Base-by-base conservation (phyloP, 2,329 filamentous ascomycete species). In the Hypoxylon sp. region DNA sequence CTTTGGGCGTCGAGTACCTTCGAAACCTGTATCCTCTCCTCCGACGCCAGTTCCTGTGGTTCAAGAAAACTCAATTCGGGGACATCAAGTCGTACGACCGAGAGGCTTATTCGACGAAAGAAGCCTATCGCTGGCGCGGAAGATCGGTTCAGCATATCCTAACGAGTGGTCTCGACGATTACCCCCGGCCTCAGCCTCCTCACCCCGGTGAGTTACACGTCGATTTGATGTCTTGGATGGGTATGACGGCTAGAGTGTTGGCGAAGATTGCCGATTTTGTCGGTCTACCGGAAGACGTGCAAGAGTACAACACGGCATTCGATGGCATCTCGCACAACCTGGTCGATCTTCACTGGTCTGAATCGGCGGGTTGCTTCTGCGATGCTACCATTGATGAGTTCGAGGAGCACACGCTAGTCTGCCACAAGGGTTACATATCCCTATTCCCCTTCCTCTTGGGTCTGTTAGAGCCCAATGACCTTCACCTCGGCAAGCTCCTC, bases 171-270 rank as follows among this genome's bases (percentile, higher is more conserved):
- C 88, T 99, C 1, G 96, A 99, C 76, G 96, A 99, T 82, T 99
- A 98, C 78, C 96, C 96, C 54, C 93, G 96, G 53, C 87, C 96
- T 8, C 93, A 97, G 80, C 94, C 96, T 13, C 96, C 96, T 26
- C 94, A 98, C 79, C 95, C 96, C 0, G 95, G 94, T 75, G 96
- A 99, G 87, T 87, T 99, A 54, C 95, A 99, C 79, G 91, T 97
- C 31, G 96, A 99, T 80, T 86, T 98, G 59, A 92, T 99, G 79
- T 93, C 93, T 57, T 99, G 96, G 96, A 92, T 99, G 82, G 96
- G 95, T n/a, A 89, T 98, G 83, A 97, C 98, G 93, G 91, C 93
- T 44, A 90, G 91, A 71, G 91, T 92, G n/a, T 88, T 99, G 60
- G 87, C 90, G 74, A 92, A 91, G 73, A 92, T 98, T 73, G 93